A percentile compares a stretch with the other conserved stretches of the same genome.
Conservation (phyloP, 345 rosid species). For the Rubroshorea leprosula region DNA sequence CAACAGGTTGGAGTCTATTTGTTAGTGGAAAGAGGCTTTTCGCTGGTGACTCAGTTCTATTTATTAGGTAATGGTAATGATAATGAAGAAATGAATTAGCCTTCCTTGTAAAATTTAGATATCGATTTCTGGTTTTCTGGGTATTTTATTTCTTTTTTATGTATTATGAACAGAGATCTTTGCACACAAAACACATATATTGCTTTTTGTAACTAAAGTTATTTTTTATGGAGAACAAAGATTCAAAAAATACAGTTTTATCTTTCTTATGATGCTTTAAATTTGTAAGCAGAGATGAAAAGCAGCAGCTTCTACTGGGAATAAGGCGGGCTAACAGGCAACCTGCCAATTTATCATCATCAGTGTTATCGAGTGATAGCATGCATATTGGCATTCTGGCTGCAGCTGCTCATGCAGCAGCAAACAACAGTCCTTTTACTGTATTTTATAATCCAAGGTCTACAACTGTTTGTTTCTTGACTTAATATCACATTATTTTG, state of each 20-base stretch:
- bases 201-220: too few species aligned
- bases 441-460: slow-evolving; percentile 94
- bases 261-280: neutral
- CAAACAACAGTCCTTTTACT: slow-evolving; percentile 83
- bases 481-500: neutral
- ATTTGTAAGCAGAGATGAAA: slow-evolving; percentile 66
- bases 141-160: too few species aligned
- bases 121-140: too few species aligned
- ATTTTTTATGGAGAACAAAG: neutral
- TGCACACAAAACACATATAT: too few species aligned
- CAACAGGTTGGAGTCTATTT: slow-evolving; percentile 96
- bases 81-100: too few species aligned
- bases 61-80: slow-evolving; percentile 88
- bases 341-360: slow-evolving; percentile 87
- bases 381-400: slow-evolving; percentile 99
- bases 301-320: slow-evolving; percentile 84
- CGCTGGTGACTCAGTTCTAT: slow-evolving; percentile 93
- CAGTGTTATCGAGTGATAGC: slow-evolving; percentile 95
- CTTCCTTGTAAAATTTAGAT: too few species aligned
- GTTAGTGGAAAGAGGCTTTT: slow-evolving; percentile 89
- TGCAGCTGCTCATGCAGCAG: slow-evolving; percentile 98
- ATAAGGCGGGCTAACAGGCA: slow-evolving; percentile 88
- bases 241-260: neutral
- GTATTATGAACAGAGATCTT: too few species aligned
- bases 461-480: neutral